Conservation (phyloP, 2,329 filamentous ascomycete genomes). For the Cladosporium sp. region DNA sequence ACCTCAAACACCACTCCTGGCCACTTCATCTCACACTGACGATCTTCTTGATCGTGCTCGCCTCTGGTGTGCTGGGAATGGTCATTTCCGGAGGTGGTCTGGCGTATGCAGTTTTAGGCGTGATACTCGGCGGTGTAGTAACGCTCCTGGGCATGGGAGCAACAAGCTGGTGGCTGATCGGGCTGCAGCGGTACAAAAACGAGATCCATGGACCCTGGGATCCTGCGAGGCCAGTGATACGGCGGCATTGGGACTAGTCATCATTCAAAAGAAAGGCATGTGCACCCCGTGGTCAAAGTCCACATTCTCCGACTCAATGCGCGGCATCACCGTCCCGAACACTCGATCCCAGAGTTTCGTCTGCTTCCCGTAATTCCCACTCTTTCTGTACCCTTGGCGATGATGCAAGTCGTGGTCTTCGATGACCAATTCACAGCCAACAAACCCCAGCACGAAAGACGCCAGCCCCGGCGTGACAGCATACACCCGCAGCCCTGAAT, state of each 20-base stretch:
- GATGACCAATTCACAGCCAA: conserved; percentile 42
- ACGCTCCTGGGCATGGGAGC: conserved; percentile 82
- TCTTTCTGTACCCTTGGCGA: conserved; percentile 42
- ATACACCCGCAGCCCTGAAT: conserved; percentile 43
- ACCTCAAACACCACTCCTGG: conserved; percentile 80
- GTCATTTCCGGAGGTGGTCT: conserved; percentile 56
- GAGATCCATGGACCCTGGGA: conserved; percentile 99
- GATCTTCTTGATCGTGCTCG: conserved; percentile 71
- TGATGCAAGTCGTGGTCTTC: conserved; percentile 48
- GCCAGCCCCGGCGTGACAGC: conserved; percentile 38
- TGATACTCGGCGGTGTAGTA: conserved; percentile 72
- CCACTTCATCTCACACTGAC: conserved; percentile 77
- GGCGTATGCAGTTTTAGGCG: conserved; percentile 66
- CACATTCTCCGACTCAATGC: conserved; percentile 34
- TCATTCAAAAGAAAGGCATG: not conserved
- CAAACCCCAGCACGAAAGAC: conserved; percentile 36
- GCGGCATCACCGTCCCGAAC: conserved; percentile 40
- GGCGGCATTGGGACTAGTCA: conserved; percentile 49
- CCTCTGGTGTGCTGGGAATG: conserved; percentile 73
- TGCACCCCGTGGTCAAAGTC: not conserved
- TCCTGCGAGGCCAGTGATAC: conserved; percentile 83
- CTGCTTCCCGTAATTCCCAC: conserved; percentile 43
- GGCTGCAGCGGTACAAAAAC: conserved; percentile 97
- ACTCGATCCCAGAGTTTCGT: conserved; percentile 42
- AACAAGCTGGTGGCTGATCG: conserved; percentile 97